phyloP scores from a whole-genome alignment of 2,329 filamentous ascomycete species.

The Colletotrichum sp. region DNA sequence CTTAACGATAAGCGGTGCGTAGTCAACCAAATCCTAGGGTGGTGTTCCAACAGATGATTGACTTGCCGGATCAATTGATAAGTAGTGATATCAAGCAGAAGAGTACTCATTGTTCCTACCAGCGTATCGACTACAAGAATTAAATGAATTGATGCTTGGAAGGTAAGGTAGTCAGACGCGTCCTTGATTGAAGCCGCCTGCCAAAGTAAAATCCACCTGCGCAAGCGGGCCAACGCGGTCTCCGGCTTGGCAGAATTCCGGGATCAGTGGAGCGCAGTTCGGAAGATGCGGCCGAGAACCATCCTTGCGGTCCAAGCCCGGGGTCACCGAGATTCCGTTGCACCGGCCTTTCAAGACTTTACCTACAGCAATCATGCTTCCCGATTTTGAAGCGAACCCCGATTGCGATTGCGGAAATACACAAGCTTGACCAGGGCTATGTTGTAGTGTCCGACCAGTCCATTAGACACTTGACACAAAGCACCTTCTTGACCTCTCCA shows the following conservation, averaged over 20 bases:
- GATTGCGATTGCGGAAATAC: not conserved
- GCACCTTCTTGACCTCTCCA: not conserved
- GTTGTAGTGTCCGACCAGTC: fast-evolving
- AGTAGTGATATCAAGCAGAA: not conserved
- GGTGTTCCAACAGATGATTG: not conserved
- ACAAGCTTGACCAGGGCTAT: not conserved
- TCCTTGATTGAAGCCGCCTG: not conserved
- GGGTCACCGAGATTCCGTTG: not conserved
- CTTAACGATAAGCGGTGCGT: not conserved
- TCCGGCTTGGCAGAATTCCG: not conserved
- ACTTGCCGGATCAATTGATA: not conserved
- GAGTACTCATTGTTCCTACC: not conserved
- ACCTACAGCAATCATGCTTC: not conserved
- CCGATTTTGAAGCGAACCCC: not conserved
- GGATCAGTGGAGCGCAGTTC: not conserved
- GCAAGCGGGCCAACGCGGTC: not conserved
- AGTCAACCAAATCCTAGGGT: not conserved
- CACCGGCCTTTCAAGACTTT: not conserved
- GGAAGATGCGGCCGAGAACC: not conserved
- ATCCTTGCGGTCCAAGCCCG: not conserved
- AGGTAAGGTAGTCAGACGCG: not conserved
- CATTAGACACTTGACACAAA: not conserved
- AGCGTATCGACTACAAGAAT: not conserved
- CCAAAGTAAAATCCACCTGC: not conserved
- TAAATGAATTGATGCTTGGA: not conserved